Evolutionary conservation across 257 asterid species (phyloP).

Genomic region (Parsonsia alboflavescens): DNA sequence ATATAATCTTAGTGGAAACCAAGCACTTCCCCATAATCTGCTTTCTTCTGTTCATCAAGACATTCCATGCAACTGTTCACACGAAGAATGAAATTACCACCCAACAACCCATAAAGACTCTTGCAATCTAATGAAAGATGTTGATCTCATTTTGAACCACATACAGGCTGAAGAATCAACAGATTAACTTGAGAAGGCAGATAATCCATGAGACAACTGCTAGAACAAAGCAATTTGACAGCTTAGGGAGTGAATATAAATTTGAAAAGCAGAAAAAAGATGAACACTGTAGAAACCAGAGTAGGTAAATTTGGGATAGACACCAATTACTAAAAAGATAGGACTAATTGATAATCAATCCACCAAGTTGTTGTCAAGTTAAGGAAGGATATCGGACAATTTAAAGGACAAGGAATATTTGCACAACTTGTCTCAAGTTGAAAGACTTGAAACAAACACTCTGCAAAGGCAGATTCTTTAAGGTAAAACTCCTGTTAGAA

Average conservation of each 20-base stretch:
- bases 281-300: neutral
- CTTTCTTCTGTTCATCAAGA: neutral
- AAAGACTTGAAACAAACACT: neutral
- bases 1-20: neutral
- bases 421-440: neutral
- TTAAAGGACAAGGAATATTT: neutral
- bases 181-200: no score
- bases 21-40: neutral
- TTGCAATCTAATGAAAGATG: neutral
- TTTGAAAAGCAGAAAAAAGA: neutral
- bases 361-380: neutral
- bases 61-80: neutral
- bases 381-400: neutral
- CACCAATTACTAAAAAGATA: neutral
- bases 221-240: no score
- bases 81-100: neutral
- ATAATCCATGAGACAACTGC: no score
- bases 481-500: neutral
- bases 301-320: neutral
- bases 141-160: neutral
- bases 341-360: neutral
- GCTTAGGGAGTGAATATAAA: neutral
- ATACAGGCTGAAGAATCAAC: neutral
- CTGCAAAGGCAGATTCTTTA: slow-evolving; percentile 5
- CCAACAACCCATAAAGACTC: neutral